phyloP scores from a whole-genome alignment of 306 rosid genomes.

The Dryas alaskensis region DNA sequence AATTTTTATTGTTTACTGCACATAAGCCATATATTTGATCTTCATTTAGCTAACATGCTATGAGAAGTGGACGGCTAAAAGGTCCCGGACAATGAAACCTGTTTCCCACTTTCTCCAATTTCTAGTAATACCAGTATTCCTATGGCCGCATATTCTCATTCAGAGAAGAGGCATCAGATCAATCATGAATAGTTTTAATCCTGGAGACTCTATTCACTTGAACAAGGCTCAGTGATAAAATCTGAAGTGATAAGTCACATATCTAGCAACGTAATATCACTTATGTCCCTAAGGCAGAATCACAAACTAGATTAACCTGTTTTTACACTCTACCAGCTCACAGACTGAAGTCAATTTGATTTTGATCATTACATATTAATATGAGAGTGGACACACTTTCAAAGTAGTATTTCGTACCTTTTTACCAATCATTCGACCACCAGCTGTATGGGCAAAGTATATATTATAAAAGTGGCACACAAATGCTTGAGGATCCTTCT shows the following conservation, averaged over 20 bases:
- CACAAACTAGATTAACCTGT: neutral
- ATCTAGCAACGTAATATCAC: neutral
- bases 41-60: neutral
- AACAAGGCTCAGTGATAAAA: too few relatives aligned
- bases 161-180: neutral
- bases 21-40: neutral
- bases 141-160: neutral
- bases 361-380: neutral
- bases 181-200: too few relatives aligned
- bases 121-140: neutral
- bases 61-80: neutral
- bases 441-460: conserved; percentile 95
- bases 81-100: neutral
- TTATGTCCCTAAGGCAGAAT: neutral
- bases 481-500: conserved; percentile 83
- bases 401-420: conserved; percentile 46
- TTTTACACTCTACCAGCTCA: neutral
- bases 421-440: conserved; percentile 94
- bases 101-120: neutral
- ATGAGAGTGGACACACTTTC: conserved; percentile 6
- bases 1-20: neutral
- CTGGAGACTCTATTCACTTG: too few relatives aligned
- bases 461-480: conserved; percentile 91
- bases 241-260: neutral
- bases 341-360: neutral